Evolutionary conservation across 495 filamentous ascomycete species (phyloP), one percentile per base, ranked within the genome.

Genomic region (Cercophora sp.): DNA sequence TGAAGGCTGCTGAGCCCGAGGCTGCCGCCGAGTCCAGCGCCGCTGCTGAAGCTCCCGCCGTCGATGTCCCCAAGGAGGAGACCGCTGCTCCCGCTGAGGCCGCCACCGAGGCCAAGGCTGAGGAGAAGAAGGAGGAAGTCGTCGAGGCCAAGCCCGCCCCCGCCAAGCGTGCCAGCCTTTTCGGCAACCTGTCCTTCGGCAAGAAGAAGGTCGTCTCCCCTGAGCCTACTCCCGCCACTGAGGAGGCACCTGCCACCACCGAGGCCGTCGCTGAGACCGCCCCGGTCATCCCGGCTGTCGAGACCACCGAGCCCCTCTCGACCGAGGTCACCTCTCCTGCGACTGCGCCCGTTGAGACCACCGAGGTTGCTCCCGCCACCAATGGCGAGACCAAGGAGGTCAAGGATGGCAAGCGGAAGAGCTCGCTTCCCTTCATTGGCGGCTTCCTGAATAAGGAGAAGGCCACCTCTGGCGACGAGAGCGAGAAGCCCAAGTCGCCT

Each of bases 371-470:
- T 11, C 63, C 69, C 29, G 67, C 72, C 51, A 69, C 73, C 65
- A 72, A 78, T 62, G 69, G 75, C 37, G 79, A 79, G 65, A 63
- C 76, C 52, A 74, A 75, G 61, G 74, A 81, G 57, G 65, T 70
- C 39, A 76, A 80, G 76, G 59, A 45, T 47, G 78, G 80, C 54
- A 81, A 80, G 71, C 76, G 77, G 60, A 82, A 81, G 71, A 77
- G 76, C 56, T 74, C 74, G 3, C 64, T 79, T 0, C 79, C 79
- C 29, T 82, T 79, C 57, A 11, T 50, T 24, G 48, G 48, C 18
- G 64, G 62, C 64, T 76, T 81, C 60, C 72, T 73, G 67, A 78
- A 77, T 70, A 74, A 79, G 67, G 73, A 79, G 64, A 65, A 74
- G 55, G 61, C 69, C 34, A 67, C 70, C 16, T 75, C 74, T 13